A percentile compares a stretch with the other conserved stretches of the same genome.
Evolutionary conservation across 2,329 filamentous ascomycete species (phyloP).

Genomic region (Hyphodiscus sp.): DNA sequence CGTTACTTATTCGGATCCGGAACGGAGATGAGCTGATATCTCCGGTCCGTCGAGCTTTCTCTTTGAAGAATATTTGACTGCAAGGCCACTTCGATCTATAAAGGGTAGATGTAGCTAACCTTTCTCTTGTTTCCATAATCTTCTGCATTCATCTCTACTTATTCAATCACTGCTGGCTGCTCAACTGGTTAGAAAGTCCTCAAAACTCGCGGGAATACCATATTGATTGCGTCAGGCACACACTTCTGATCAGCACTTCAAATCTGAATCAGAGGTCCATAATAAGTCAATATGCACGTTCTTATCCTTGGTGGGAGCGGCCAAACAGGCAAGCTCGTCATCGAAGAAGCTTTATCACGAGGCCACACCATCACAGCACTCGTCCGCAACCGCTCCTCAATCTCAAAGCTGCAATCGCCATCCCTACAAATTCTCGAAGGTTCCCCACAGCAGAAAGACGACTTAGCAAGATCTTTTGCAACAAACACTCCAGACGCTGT

Average conservation of each 20-base stretch:
- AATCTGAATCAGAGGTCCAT: too few species aligned
- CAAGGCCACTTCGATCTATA: too few species aligned
- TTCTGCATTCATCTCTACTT: too few species aligned
- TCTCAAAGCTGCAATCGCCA: slow-evolving; percentile 30
- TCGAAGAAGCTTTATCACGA: slow-evolving; percentile 30
- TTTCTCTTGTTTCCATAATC: too few species aligned
- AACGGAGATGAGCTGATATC: neutral
- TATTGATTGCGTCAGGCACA: too few species aligned
- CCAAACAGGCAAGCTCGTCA: slow-evolving; percentile 39
- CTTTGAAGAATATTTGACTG: too few species aligned
- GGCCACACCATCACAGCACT: slow-evolving; percentile 40
- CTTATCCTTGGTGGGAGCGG: slow-evolving; percentile 41
- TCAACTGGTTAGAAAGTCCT: too few species aligned
- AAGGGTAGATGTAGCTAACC: too few species aligned
- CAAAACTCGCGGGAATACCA: too few species aligned
- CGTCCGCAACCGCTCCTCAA: slow-evolving; percentile 34
- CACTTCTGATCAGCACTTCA: too few species aligned
- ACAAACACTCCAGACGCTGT: slow-evolving; percentile 39
- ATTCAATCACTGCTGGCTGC: too few species aligned
- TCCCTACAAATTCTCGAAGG: slow-evolving; percentile 37
- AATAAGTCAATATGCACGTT: slow-evolving; percentile 19
- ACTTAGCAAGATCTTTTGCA: slow-evolving; percentile 38
- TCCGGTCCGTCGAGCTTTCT: neutral
- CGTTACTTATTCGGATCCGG: neutral
- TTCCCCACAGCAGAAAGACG: slow-evolving; percentile 31